Conservation (phyloP, 805 yeast genomes). For the Maudiozyma serrabonitensis region DNA sequence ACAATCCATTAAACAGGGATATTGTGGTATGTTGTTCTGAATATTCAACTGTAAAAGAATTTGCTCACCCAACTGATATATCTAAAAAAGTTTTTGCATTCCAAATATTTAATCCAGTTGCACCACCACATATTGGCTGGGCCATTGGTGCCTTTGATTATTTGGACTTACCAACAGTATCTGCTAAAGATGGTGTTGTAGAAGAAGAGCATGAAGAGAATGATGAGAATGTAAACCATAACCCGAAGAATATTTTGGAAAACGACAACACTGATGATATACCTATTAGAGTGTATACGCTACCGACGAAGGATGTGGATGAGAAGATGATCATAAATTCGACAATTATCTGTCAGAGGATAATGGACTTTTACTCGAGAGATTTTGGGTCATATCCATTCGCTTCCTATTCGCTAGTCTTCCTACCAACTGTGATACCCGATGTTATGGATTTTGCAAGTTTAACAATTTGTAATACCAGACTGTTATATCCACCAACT, state of each 20-base stretch:
- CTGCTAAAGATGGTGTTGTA: conserved; percentile 8
- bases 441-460: conserved; percentile 52
- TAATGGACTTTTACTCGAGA: conserved; percentile 72
- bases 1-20: conserved; percentile 33
- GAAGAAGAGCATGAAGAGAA: conserved; percentile 30
- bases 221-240: conserved; percentile 18
- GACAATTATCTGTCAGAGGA: conserved; percentile 64
- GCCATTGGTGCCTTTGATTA: conserved; percentile 82
- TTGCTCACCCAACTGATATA: conserved; percentile 65
- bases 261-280: conserved; percentile 30
- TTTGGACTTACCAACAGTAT: conserved; percentile 25
- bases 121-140: conserved; percentile 94
- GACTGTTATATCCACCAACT: conserved; percentile 59
- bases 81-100: conserved; percentile 67
- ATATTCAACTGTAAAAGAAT: conserved; percentile 51
- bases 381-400: conserved; percentile 94
- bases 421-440: conserved; percentile 49
- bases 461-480: conserved; percentile 48
- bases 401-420: conserved; percentile 66
- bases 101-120: conserved; percentile 70
- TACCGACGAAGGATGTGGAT: conserved; percentile 42
- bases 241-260: conserved; percentile 14
- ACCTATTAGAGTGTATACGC: conserved; percentile 52
- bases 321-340: conserved; percentile 52
- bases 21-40: conserved; percentile 65